phyloP scores from a whole-genome alignment of 75 land plant genomes.

The Sequoiadendron giganteum region DNA sequence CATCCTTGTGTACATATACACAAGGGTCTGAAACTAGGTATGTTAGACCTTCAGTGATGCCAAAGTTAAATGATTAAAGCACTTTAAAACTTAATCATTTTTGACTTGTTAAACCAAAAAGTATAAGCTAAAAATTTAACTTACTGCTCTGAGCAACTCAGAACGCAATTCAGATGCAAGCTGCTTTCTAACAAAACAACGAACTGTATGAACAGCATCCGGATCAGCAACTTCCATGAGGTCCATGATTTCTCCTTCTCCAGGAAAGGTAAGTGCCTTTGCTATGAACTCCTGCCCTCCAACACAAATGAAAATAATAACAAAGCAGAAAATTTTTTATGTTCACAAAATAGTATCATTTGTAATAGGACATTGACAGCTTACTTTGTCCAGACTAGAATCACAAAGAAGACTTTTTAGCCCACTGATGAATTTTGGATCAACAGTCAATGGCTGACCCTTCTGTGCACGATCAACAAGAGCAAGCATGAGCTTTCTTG shows the following conservation, averaged over 20 bases:
- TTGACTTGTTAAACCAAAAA: neutral
- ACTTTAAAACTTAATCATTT: neutral
- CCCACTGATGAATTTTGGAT: constrained; percentile 67
- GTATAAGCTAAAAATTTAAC: neutral
- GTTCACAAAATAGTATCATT: neutral
- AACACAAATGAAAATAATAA: neutral
- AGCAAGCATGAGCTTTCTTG: constrained; percentile 79
- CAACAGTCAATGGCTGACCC: constrained; percentile 53
- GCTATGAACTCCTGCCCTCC: constrained; percentile 83
- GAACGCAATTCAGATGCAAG: constrained; percentile 60
- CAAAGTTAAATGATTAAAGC: neutral
- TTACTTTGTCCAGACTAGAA: constrained; percentile 75
- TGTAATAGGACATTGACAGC: neutral
- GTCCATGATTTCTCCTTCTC: constrained; percentile 95
- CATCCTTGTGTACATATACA: neutral
- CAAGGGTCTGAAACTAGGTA: neutral
- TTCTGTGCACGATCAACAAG: constrained; percentile 65
- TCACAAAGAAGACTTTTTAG: constrained; percentile 64
- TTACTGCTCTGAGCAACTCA: constrained; percentile 60
- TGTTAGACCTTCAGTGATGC: neutral
- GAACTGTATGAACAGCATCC: constrained; percentile 93
- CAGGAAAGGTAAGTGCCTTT: constrained; percentile 85
- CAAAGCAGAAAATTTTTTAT: neutral
- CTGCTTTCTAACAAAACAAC: constrained; percentile 71
- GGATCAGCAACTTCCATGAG: constrained; percentile 95